Conservation (phyloP, 345 rosid genomes). For the Eucalyptus cladocalyx region DNA sequence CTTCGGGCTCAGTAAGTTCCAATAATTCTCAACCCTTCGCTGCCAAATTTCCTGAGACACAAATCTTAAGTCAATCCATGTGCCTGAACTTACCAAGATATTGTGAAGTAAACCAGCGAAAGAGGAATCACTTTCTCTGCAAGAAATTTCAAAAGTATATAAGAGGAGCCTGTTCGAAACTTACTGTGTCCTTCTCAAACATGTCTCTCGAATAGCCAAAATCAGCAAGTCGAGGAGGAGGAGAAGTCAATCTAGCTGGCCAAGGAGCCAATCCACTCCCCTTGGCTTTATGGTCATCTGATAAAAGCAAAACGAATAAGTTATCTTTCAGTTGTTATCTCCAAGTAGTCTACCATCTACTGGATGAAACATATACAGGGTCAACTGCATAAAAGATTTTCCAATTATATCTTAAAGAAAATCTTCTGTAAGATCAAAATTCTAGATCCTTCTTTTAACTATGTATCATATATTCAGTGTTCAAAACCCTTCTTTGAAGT, state of each 20-base stretch:
- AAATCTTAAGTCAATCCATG: neutral
- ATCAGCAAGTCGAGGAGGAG: constrained; percentile 89
- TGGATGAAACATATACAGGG: neutral
- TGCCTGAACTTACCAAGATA: neutral
- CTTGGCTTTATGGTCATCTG: constrained; percentile 65
- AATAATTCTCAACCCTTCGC: constrained; percentile 62
- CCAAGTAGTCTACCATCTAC: neutral
- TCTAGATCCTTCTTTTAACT: neutral
- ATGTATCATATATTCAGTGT: too few relatives aligned
- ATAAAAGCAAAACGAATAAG: neutral
- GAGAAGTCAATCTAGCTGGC: constrained; percentile 84
- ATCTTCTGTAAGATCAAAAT: neutral
- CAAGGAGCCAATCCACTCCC: constrained; percentile 98
- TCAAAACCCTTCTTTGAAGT: neutral
- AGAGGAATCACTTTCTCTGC: neutral
- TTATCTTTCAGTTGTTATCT: neutral
- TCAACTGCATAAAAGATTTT: neutral
- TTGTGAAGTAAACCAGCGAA: neutral
- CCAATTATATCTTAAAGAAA: neutral
- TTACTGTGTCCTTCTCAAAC: constrained; percentile 88
- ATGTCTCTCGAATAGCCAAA: constrained; percentile 68
- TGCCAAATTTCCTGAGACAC: constrained; percentile 62
- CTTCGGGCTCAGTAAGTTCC: constrained; percentile 73
- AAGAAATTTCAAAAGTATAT: neutral
- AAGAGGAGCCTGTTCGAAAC: neutral